These are phyloP conservation scores for Neoboletus subvelutipes DNA, from an alignment of 768 basidiomycete species.

Conservation along the genomic window DNA sequence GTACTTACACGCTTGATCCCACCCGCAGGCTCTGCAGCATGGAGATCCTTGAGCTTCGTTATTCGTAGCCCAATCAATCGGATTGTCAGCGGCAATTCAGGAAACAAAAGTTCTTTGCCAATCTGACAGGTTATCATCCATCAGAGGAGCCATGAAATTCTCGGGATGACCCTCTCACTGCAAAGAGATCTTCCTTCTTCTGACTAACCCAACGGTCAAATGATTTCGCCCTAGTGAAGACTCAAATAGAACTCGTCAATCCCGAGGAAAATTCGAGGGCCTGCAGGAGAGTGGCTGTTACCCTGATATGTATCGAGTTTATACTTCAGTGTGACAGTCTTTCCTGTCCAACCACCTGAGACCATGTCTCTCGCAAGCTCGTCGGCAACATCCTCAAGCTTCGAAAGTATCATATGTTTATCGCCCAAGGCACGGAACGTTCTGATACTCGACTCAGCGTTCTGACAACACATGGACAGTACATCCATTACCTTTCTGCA, in stretches of 20 bases:
- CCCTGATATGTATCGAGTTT: conserved; percentile 91
- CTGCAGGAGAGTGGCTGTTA: conserved; percentile 21
- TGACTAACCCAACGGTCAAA: conserved; percentile 70
- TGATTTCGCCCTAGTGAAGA: conserved; percentile 82
- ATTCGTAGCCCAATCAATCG: conserved; percentile 87
- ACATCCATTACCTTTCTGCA: conserved; percentile 63
- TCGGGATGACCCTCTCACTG: conserved; percentile 43
- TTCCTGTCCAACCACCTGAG: conserved; percentile 77
- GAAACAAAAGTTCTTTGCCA: conserved; percentile 77
- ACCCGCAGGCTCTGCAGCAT: conserved; percentile 39
- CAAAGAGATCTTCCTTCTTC: conserved; percentile 74
- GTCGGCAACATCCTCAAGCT: conserved; percentile 76
- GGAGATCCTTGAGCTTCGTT: conserved; percentile 85
- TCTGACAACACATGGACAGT: not conserved
- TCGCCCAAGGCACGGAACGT: conserved; percentile 74
- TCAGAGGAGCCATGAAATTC: conserved; percentile 1
- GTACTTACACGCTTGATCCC: conserved; percentile 75
- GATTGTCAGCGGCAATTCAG: conserved; percentile 76
- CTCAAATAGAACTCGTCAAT: conserved; percentile 34
- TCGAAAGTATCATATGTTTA: conserved; percentile 64
- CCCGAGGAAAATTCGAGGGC: not conserved
- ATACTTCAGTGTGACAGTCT: conserved; percentile 89
- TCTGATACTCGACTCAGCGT: conserved; percentile 37
- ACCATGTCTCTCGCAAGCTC: conserved; percentile 83
- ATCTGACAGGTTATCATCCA: conserved; percentile 43